These are phyloP conservation scores for Rauvolfia tetraphylla DNA, from an alignment of 257 asterid species.

Conservation along the genomic window DNA sequence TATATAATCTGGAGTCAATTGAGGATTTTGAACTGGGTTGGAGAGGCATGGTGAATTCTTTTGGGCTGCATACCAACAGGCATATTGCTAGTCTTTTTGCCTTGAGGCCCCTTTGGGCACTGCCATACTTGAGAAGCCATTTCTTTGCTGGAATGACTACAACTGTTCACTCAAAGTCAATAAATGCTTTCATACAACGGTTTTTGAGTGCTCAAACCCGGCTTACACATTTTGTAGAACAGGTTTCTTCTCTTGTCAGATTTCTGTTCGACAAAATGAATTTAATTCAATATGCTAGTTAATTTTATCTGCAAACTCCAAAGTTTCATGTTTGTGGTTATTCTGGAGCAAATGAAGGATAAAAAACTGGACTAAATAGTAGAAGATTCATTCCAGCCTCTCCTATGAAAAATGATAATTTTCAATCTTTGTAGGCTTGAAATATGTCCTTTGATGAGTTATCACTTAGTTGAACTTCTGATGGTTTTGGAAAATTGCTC, in stretches of 20 bases:
- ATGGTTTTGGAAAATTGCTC: not conserved
- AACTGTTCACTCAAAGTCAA: constrained; percentile 74
- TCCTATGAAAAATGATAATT: not conserved
- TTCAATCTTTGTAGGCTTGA: not conserved
- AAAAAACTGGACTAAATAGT: not conserved
- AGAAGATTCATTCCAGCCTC: not conserved
- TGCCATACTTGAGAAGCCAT: constrained; percentile 92
- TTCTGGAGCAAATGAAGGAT: not conserved
- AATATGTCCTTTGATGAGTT: not conserved
- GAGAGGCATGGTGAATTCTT: constrained; percentile 87
- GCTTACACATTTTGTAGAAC: constrained; percentile 92
- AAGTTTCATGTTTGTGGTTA: not conserved
- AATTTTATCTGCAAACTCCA: too few relatives aligned
- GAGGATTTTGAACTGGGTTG: constrained; percentile 94
- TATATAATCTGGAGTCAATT: constrained; percentile 68
- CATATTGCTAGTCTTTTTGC: constrained; percentile 77
- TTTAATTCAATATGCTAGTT: not conserved
- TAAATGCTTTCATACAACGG: constrained; percentile 90
- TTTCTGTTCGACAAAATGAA: not conserved
- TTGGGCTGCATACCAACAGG: constrained; percentile 83
- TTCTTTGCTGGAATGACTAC: constrained; percentile 91
- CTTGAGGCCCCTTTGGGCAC: constrained; percentile 77
- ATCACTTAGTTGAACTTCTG: too few relatives aligned
- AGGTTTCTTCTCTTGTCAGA: constrained; percentile 45
- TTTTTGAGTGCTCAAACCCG: constrained; percentile 95